A percentile compares a stretch with the other conserved stretches of the same genome.
phyloP scores from a whole-genome alignment of 2,329 filamentous ascomycete genomes.

The Xylariaceae sp. region DNA sequence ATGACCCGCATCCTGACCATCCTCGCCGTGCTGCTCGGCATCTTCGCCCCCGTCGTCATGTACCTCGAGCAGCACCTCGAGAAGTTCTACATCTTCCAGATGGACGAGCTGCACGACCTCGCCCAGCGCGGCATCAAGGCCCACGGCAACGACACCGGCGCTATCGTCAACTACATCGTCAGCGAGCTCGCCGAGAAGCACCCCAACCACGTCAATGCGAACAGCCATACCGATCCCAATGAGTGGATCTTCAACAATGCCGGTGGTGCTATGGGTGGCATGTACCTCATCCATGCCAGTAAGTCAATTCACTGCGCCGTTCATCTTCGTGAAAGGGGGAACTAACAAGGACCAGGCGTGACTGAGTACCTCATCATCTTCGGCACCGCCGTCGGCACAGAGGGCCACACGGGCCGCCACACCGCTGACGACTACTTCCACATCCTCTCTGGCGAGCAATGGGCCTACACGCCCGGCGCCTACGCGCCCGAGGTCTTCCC shows the following conservation, averaged over 20 bases:
- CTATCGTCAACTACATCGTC: constrained; percentile 65
- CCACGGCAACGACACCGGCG: constrained; percentile 70
- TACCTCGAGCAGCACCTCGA: constrained; percentile 54
- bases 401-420: constrained; percentile 83
- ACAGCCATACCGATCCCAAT: constrained; percentile 41
- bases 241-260: constrained; percentile 93
- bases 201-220: constrained; percentile 55
- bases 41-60: constrained; percentile 51
- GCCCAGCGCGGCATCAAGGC: constrained; percentile 58
- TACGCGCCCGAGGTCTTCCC: constrained; percentile 67
- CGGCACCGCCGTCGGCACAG: constrained; percentile 75
- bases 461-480: constrained; percentile 64
- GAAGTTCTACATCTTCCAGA: constrained; percentile 70
- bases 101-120: constrained; percentile 62
- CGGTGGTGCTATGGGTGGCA: constrained; percentile 83
- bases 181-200: constrained; percentile 55
- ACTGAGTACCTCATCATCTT: constrained; percentile 91
- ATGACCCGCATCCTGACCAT: constrained; percentile 41
- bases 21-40: constrained; percentile 48
- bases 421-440: constrained; percentile 93
- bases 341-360: constrained; percentile 45
- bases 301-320: constrained; percentile 31
- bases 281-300: constrained; percentile 88
- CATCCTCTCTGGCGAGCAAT: constrained; percentile 74
- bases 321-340: neutral